Percentiles rank a stretch among this genome's conserved stretches.
These are phyloP conservation scores for Breviolum minutum DNA, from an alignment of 73 alveolate genomes.

Conservation along the genomic window DNA sequence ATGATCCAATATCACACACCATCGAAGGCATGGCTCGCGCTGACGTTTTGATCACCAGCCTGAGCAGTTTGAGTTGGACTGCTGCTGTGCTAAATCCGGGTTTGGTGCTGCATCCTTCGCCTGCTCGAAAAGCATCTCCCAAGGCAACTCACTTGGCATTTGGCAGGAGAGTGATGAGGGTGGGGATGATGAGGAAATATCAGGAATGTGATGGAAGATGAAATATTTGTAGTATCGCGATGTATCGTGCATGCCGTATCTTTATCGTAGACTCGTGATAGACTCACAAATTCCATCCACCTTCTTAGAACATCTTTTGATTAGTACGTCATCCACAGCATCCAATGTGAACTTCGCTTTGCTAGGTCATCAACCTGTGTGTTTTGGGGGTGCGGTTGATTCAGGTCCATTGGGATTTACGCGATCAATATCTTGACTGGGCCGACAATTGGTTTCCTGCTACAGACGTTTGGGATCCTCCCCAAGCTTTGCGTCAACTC, in stretches of 20 bases:
- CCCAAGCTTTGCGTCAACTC: neutral
- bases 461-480: slow-evolving; percentile 42
- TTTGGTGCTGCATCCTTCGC: slow-evolving; percentile 29
- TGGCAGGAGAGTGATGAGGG: no score
- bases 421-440: slow-evolving; percentile 45
- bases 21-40: slow-evolving; percentile 32
- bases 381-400: no score
- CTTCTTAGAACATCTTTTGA: no score
- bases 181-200: no score
- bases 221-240: no score
- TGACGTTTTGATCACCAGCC: slow-evolving; percentile 22
- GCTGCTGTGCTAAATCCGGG: slow-evolving; percentile 41
- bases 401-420: slow-evolving; percentile 35
- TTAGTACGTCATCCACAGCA: no score
- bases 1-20: neutral
- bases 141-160: neutral
- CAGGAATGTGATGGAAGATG: no score
- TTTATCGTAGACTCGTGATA: no score
- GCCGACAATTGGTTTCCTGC: slow-evolving; percentile 54
- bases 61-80: slow-evolving; percentile 57
- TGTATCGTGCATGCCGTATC: no score
- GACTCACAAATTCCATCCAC: no score
- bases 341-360: no score
- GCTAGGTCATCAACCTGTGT: no score
- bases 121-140: neutral